Evolutionary conservation across 108 stramenopile genomes (phyloP).

Genomic region (Nitzschia sp.): DNA sequence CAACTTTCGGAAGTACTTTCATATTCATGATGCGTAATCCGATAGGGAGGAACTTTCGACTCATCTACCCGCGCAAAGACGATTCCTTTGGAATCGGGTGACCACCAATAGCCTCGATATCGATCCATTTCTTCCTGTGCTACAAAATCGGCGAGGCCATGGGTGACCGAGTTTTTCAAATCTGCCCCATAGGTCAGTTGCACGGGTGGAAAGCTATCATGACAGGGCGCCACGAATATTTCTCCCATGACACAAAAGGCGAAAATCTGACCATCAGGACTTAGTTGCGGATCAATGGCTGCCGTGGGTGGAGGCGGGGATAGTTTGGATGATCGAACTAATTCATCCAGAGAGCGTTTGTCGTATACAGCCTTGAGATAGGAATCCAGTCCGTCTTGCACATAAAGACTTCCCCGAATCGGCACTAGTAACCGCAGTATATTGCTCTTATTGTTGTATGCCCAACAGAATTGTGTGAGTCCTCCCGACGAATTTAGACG

Average conservation of each 20-base stretch:
- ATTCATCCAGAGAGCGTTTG: constrained; percentile 41
- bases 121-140: constrained; percentile 97
- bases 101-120: constrained; percentile 93
- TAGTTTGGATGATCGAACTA: constrained; percentile 16
- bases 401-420: constrained; percentile 56
- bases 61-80: constrained; percentile 86
- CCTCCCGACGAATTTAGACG: constrained; percentile 50
- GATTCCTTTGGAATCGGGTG: constrained; percentile 62
- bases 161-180: constrained; percentile 57
- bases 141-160: constrained; percentile 92
- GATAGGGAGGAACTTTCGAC: constrained; percentile 76
- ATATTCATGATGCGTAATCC: constrained; percentile 78
- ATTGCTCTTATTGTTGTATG: constrained; percentile 26
- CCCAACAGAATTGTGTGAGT: constrained; percentile 64
- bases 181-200: constrained; percentile 53
- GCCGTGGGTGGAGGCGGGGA: constrained; percentile 15
- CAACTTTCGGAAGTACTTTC: constrained; percentile 35
- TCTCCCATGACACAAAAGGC: constrained; percentile 69
- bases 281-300: constrained; percentile 71
- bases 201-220: constrained; percentile 31
- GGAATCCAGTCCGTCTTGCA: constrained; percentile 60
- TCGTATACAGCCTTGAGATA: constrained; percentile 48
- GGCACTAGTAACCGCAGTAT: constrained; percentile 58
- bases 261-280: constrained; percentile 63
- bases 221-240: constrained; percentile 46